Evolutionary conservation across 345 rosid species (phyloP), one percentile per base, ranked within the genome.

Genomic region (Populus pruinosa): DNA sequence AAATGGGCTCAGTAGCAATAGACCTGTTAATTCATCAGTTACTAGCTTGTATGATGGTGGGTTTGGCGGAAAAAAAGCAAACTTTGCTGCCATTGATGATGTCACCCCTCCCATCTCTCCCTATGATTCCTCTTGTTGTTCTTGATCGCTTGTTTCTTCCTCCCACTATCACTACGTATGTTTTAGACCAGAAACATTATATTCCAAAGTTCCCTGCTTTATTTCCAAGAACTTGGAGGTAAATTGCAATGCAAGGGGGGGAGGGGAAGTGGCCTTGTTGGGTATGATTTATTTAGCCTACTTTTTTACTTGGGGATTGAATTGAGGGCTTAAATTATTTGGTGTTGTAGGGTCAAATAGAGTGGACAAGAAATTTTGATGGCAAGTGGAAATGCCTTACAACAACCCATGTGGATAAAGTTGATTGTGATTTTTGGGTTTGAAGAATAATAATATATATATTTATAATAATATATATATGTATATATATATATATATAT

Each of bases 1-100:
- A 44, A 85, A 91, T n/a, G 90, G 90, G 82, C 82, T 78, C 81
- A 94, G 77, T 41, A 93, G 91, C 74, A 88, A 76, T 33, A 95
- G 87, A 71, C 93, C 91, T 16, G 96, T 90, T 67, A 86, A 50
- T 25, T 79, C 85, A 70, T 91, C 94, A 35, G 83, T 87, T 64
- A 84, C 50, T 5, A 93, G 78, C 88, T 86, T 92, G 87, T 95
- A 95, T 17, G 99, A 88, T 3, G 98, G 92, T 39, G 98, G 99
- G 91, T 83, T 95, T 55, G 98, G 99, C 1, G 97, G 96, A 73
- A 93, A 95, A 82, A 95, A 95, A 13, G 99, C 98, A 70, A 95
- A 89, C 79, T 93, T 95, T 14, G 97, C 97, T 33, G 99, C 98
- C 98, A 95, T 93, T n/a, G 99, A 92, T 39, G 99, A 95, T 29